These are phyloP conservation scores for Camellia japonica DNA, from an alignment of 148 eudicot species.

Conservation along the genomic window DNA sequence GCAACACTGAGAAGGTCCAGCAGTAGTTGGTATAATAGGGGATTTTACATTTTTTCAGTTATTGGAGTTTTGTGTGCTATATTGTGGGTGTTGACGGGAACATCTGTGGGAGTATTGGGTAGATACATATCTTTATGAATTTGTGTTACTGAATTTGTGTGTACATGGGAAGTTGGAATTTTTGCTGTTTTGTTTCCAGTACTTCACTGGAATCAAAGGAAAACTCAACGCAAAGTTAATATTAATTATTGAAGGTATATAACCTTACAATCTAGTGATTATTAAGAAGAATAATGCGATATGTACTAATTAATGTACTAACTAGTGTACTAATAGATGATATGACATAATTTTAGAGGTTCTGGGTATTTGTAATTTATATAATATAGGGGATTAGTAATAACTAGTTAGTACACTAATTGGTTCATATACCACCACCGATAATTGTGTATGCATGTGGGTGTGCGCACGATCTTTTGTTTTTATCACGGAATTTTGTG, in stretches of 20 bases:
- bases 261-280: background rate
- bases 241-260: background rate
- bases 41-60: conserved; percentile 45
- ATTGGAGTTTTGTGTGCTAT: conserved; percentile 60
- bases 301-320: too few species aligned
- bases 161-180: conserved; percentile 3
- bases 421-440: too few species aligned
- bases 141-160: background rate
- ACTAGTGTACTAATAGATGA: too few species aligned
- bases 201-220: conserved; percentile 4
- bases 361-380: too few species aligned
- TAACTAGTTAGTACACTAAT: too few species aligned
- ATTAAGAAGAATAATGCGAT: background rate
- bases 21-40: conserved; percentile 30
- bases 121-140: conserved; percentile 32
- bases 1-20: conserved; percentile 25
- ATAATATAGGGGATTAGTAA: too few species aligned
- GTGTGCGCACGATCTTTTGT: too few species aligned
- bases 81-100: conserved; percentile 49
- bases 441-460: too few species aligned
- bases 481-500: too few species aligned
- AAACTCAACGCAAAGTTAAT: background rate
- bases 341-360: too few species aligned
- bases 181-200: background rate
- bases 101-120: conserved; percentile 28